Evolutionary conservation across 805 yeast species (phyloP), one percentile per base, ranked within the genome.

Genomic region (Saccharomycopsis babjevae): DNA sequence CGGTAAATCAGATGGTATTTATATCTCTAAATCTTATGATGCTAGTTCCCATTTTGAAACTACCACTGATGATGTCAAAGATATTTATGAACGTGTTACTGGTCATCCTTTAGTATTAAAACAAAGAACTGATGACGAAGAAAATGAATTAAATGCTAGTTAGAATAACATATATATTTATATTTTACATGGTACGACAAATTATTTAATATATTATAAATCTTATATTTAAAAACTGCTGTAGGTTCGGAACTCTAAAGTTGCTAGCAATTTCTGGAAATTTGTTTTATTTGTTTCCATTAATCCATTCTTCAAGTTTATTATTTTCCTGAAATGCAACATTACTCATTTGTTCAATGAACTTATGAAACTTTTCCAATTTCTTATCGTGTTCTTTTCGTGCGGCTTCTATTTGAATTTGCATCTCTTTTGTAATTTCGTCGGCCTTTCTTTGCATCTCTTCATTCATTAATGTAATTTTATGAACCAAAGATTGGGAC

Each of bases 61-160:
- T 52, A 88, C 96, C 68, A 94, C 99, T 46, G 98, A 94, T 72
- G 98, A 94, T 73, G 96, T 94, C 67, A 91, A 90, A 75, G 97
- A 93, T 73, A 81, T 94, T 59, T 94, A 94, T 74, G 85, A 86
- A 73, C 83, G 98, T 73, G 86, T 94, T 66, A 88, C 88, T 39
- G 98, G 98, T 57, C 88, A 89, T 72, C 97, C 96, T 20, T 81
- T 94, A 68, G 96, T 88, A 28, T 81, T 92, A 67, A 85, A 90
- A 76, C 82, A 88, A 72, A 85, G 96, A 71, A 78, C 84, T 55
- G 76, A 82, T 34, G 84, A 77, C 34, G 90, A 84, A 62, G 89
- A 85, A 62, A 88, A 83, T 66, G 81, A 79, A 43, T 62, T 60
- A 59, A 60, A 62, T 50, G 65, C 63, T 39, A 52, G 52, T 46